Percentiles rank a stretch among this genome's conserved stretches.
These are phyloP conservation scores for Phialocephala sp. DNA, from an alignment of 2,329 filamentous ascomycete species.

Conservation along the genomic window DNA sequence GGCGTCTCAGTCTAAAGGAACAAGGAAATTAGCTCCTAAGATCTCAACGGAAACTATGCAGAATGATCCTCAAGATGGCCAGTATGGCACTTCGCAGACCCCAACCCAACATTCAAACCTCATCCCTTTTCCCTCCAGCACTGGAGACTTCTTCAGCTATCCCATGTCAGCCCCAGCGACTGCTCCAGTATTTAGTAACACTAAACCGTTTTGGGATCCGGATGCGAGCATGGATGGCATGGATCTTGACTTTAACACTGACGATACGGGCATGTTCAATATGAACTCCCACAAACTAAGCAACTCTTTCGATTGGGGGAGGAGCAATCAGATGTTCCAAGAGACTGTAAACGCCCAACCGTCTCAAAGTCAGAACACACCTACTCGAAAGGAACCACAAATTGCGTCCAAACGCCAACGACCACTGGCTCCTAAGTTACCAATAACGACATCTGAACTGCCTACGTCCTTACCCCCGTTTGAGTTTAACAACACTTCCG, in stretches of 20 bases:
- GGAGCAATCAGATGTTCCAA: conserved; percentile 60
- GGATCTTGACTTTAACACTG: conserved; percentile 62
- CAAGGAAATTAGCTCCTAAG: conserved; percentile 58
- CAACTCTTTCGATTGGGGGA: conserved; percentile 63
- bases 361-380: conserved; percentile 11
- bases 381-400: conserved; percentile 36
- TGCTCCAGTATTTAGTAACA: conserved; percentile 51
- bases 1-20: conserved; percentile 60
- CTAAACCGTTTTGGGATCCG: conserved; percentile 61
- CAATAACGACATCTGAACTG: conserved; percentile 28
- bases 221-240: conserved; percentile 58
- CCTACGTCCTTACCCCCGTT: conserved; percentile 52
- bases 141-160: conserved; percentile 63
- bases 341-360: conserved; percentile 44
- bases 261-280: conserved; percentile 42
- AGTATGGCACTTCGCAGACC: conserved; percentile 35
- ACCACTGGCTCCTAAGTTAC: conserved; percentile 52
- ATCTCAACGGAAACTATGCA: conserved; percentile 39
- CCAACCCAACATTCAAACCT: conserved; percentile 53
- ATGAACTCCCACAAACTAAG: conserved; percentile 50
- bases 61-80: conserved; percentile 38
- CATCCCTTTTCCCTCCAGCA: conserved; percentile 53
- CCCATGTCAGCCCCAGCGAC: conserved; percentile 63
- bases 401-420: conserved; percentile 51
- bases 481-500: conserved; percentile 47